Conservation (phyloP, 2,329 filamentous ascomycete species). For the Monilinia laxa region DNA sequence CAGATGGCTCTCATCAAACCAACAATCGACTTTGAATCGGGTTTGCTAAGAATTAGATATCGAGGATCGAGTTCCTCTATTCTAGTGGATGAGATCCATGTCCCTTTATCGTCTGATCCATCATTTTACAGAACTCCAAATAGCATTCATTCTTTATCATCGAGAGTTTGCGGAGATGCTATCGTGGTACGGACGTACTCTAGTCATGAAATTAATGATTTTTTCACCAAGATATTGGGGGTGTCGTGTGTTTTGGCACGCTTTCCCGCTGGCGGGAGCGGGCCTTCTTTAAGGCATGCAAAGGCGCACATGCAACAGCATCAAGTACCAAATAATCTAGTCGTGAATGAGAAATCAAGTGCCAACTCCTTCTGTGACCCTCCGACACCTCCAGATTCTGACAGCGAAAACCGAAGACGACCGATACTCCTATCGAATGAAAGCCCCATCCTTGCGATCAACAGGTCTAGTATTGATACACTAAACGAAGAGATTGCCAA, state of each 20-base stretch:
- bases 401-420: constrained; percentile 46
- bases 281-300: constrained; percentile 62
- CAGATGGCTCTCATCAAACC: constrained; percentile 84
- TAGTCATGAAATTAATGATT: constrained; percentile 62
- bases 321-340: constrained; percentile 42
- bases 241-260: constrained; percentile 82
- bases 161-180: constrained; percentile 80
- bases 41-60: constrained; percentile 62
- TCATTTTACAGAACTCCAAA: constrained; percentile 48
- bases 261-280: constrained; percentile 68
- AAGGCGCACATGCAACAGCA: constrained; percentile 68
- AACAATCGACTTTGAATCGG: constrained; percentile 65
- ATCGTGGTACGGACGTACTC: constrained; percentile 71
- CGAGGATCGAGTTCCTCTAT: constrained; percentile 39
- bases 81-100: constrained; percentile 44
- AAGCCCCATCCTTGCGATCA: constrained; percentile 85
- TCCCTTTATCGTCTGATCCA: constrained; percentile 70
- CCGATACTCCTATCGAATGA: constrained; percentile 87
- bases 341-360: constrained; percentile 35
- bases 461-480: constrained; percentile 72
- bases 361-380: constrained; percentile 56
- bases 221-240: constrained; percentile 74
- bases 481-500: constrained; percentile 71
- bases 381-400: constrained; percentile 58
- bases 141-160: constrained; percentile 48